These are phyloP conservation scores for Solanum neorickii DNA, from an alignment of 257 asterid genomes.

Conservation along the genomic window DNA sequence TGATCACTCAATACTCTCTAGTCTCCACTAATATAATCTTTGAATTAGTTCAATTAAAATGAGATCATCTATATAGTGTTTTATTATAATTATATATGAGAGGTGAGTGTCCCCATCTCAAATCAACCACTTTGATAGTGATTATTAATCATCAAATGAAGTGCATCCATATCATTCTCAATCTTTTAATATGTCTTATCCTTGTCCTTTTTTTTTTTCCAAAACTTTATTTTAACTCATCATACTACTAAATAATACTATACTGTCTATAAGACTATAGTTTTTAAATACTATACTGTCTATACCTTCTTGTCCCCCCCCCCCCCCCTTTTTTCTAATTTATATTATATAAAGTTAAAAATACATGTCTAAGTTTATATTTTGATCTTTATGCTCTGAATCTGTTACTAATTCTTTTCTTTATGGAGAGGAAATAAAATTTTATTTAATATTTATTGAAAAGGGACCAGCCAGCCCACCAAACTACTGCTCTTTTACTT, in stretches of 20 bases:
- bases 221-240: constrained; percentile 1
- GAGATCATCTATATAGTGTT: neutral
- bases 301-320: neutral
- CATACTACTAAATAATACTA: neutral
- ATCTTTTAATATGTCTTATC: constrained; percentile 1
- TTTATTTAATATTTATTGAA: neutral
- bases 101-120: neutral
- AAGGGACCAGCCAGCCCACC: neutral
- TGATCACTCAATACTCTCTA: neutral
- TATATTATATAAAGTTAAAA: neutral
- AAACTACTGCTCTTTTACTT: neutral
- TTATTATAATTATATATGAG: neutral
- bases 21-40: neutral
- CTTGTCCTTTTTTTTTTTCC: neutral
- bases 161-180: neutral
- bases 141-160: constrained; percentile 7
- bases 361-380: neutral
- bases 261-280: neutral
- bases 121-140: constrained; percentile 6
- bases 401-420: neutral
- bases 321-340: neutral
- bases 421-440: neutral
- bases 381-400: neutral
- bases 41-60: neutral
- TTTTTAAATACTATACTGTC: neutral